Base-by-base conservation (phyloP, 2,329 filamentous ascomycete species). In the Ophiognomonia clavigignenti-juglandacearum region DNA sequence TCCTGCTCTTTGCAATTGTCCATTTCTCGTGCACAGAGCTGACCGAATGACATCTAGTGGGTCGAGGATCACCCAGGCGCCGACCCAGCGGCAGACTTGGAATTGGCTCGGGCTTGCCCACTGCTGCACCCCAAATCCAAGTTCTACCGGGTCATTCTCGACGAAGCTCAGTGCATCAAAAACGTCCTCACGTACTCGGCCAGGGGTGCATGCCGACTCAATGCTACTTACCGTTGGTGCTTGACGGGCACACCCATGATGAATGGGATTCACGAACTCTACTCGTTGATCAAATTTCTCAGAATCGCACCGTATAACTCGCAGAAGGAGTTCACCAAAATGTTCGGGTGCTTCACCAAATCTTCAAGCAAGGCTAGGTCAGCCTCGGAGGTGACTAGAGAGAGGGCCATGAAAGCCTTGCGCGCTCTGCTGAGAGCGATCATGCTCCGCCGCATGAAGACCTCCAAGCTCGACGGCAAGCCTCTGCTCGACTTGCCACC, bases 211-310 rank as follows among this genome's bases (percentile, higher is more conserved):
- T 78, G 71, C 54, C 62, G 67, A 10, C 64, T 93, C 14, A 67
- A 76, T 50, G 71, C 85, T 13, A 71, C 68, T 29, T 79, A 86
- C 59, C 75, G 87, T 39, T 83, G 87, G 69, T 89, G 85, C 59
- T 77, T 92, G 63, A 88, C 84, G 3, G 88, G 88, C 22, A 93
- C 88, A 0, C 88, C 88, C 0, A 90, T 92, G 85, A 93, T 93
- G 85, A 96, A 96, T 57, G 81, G 76, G 11, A 80, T 92, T 3
- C 72, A 78, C 20, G 91, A 96, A 57, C 71, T 95, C 3, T 90
- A 80, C 58, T 86, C 88, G 1, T 68, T 95, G 18, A 72, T 96
- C 37, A 77, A 79, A 3, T 96, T 95, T 58, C 72, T 95, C 14
- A 73, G 75, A 3, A 91, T 95, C 59, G 75, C 75, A 50, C 89